Conservation (phyloP, 1,139 yeast genomes). For the Protomyces gravidus region DNA sequence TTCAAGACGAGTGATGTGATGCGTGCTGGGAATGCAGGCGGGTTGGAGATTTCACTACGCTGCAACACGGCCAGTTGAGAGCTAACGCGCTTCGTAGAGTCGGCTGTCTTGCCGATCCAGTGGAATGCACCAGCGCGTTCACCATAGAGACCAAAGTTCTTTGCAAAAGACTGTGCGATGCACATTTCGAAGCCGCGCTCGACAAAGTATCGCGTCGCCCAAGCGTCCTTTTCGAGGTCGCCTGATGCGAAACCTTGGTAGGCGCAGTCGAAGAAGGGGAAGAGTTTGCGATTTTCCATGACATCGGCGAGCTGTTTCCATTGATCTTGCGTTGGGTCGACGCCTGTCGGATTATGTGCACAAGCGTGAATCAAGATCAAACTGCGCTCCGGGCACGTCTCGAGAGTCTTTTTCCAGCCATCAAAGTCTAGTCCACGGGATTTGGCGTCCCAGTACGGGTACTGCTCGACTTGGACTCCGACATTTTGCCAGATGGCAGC, state of each 20-base stretch:
- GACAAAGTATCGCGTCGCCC: slow-evolving; percentile 47
- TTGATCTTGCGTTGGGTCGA: slow-evolving; percentile 74
- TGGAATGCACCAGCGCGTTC: slow-evolving; percentile 93
- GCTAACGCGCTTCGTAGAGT: slow-evolving; percentile 49
- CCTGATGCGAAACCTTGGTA: slow-evolving; percentile 94
- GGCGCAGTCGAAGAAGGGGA: slow-evolving; percentile 84
- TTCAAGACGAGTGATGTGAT: slow-evolving; percentile 73
- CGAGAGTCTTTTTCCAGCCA: slow-evolving; percentile 40
- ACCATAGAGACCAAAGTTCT: slow-evolving; percentile 94
- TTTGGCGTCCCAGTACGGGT: slow-evolving; percentile 75
- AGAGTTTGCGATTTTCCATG: slow-evolving; percentile 53
- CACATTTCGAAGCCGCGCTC: slow-evolving; percentile 51
- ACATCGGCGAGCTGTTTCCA: slow-evolving; percentile 70
- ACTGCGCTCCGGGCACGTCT: slow-evolving; percentile 46
- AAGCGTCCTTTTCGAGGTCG: slow-evolving; percentile 51
- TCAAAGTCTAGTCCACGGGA: slow-evolving; percentile 61
- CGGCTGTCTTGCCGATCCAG: slow-evolving; percentile 44
- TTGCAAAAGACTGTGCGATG: slow-evolving; percentile 88
- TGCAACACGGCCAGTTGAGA: slow-evolving; percentile 77
- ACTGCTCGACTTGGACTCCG: slow-evolving; percentile 53
- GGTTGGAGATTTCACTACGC: slow-evolving; percentile 86
- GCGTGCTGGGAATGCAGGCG: slow-evolving; percentile 91
- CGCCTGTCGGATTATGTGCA: slow-evolving; percentile 95
- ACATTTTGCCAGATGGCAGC: slow-evolving; percentile 73
- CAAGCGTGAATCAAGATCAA: slow-evolving; percentile 84